Evolutionary conservation across 2,329 filamentous ascomycete species (phyloP).

Genomic region (Mariannaea elegans): DNA sequence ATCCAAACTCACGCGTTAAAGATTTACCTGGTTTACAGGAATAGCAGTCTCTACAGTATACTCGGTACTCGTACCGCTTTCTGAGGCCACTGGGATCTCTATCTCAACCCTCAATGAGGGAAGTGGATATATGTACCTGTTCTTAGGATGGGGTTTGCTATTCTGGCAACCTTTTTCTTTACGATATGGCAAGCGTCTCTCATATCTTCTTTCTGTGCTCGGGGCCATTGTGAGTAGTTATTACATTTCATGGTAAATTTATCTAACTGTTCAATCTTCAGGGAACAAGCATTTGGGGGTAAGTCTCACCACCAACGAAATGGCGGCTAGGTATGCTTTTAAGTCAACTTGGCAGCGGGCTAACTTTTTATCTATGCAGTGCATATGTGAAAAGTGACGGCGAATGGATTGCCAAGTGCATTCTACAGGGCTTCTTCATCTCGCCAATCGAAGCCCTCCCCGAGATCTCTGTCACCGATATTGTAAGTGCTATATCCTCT

Average conservation of each 20-base stretch:
- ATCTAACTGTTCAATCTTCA: neutral
- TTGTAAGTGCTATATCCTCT: constrained; percentile 36
- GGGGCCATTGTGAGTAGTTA: constrained; percentile 39
- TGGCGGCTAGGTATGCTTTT: rapidly evolving
- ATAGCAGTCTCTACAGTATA: constrained; percentile 52
- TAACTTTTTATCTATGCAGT: too few species aligned
- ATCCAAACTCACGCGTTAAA: too few species aligned
- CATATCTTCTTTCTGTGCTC: constrained; percentile 49
- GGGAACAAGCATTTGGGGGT: constrained; percentile 40
- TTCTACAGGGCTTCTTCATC: constrained; percentile 54
- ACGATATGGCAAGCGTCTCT: constrained; percentile 54
- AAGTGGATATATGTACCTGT: constrained; percentile 53
- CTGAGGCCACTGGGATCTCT: constrained; percentile 43
- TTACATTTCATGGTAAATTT: too few species aligned
- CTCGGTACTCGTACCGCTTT: constrained; percentile 49
- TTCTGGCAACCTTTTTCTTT: constrained; percentile 59
- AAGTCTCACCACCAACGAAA: neutral
- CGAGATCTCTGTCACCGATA: constrained; percentile 54
- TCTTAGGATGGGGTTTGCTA: constrained; percentile 55
- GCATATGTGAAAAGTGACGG: constrained; percentile 50
- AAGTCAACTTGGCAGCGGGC: too few species aligned
- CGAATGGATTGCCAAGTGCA: constrained; percentile 56
- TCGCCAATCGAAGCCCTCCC: constrained; percentile 57
- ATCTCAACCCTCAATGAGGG: constrained; percentile 49
- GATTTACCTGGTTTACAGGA: constrained; percentile 51